Conservation (phyloP, 495 filamentous ascomycete genomes). For the Copromyces sp. region DNA sequence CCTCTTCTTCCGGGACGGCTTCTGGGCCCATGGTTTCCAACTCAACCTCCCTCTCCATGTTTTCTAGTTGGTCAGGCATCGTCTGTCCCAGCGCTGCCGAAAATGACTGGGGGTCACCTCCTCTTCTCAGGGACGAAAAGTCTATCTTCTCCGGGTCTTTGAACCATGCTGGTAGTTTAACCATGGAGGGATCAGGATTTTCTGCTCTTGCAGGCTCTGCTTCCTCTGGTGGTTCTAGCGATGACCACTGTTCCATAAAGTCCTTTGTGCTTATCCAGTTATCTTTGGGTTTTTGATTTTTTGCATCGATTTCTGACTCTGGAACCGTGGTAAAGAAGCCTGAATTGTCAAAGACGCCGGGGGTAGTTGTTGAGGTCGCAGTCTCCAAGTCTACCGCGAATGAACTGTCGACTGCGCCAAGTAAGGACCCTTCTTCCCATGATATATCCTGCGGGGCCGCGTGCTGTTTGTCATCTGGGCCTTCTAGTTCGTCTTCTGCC, state of each 20-base stretch:
- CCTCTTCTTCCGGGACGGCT: background rate
- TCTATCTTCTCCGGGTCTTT: background rate
- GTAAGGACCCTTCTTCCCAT: background rate
- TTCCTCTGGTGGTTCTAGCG: background rate
- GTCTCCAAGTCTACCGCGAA: background rate
- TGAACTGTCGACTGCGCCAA: background rate
- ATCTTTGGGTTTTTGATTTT: background rate
- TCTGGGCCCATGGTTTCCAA: background rate
- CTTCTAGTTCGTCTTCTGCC: background rate
- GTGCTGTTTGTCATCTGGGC: background rate
- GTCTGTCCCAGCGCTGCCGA: background rate
- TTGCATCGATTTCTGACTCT: background rate
- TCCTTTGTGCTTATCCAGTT: background rate
- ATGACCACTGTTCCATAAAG: background rate
- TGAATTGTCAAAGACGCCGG: background rate
- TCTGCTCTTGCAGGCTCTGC: background rate
- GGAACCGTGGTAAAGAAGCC: background rate
- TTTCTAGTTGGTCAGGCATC: background rate
- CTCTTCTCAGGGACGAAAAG: background rate
- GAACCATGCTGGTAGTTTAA: background rate
- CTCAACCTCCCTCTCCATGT: background rate
- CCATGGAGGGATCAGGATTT: background rate
- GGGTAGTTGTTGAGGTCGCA: background rate
- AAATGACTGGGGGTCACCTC: background rate
- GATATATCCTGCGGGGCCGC: background rate